Conservation (phyloP, 805 yeast species). For the Metschnikowia reukaufii region DNA sequence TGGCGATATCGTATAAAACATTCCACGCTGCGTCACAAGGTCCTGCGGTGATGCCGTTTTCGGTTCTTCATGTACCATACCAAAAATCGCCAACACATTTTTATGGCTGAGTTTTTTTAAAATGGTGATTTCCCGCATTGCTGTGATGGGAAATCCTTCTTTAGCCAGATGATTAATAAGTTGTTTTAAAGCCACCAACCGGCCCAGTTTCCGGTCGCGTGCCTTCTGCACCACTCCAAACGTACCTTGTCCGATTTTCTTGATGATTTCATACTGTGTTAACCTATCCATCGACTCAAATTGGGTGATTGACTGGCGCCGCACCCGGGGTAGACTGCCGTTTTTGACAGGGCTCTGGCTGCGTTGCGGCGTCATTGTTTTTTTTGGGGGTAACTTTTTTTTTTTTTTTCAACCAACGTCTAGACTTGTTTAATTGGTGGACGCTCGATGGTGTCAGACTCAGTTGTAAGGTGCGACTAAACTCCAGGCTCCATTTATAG, state of each 20-base stretch:
- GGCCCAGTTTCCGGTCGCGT: constrained; percentile 48
- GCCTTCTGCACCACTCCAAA: constrained; percentile 84
- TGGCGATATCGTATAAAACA: constrained; percentile 85
- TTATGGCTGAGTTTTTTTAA: constrained; percentile 66
- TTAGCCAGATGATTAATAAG: constrained; percentile 74
- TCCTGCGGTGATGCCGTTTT: constrained; percentile 35
- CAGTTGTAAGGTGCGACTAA: no score
- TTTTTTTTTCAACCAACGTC: no score
- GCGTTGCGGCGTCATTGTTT: constrained; percentile 6
- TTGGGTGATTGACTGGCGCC: constrained; percentile 22
- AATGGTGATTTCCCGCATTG: constrained; percentile 86
- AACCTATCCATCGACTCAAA: constrained; percentile 36
- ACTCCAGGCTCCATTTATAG: no score
- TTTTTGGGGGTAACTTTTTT: no score
- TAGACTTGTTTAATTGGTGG: no score
- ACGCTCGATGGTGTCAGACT: no score
- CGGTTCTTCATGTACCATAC: constrained; percentile 61
- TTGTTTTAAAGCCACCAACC: constrained; percentile 83
- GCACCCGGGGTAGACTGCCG: not conserved
- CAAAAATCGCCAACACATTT: constrained; percentile 75
- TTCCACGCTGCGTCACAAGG: constrained; percentile 37
- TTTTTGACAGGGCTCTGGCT: not conserved
- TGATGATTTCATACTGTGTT: constrained; percentile 32
- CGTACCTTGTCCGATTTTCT: constrained; percentile 44
- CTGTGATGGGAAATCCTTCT: constrained; percentile 91